Evolutionary conservation across 768 basidiomycete genomes (phyloP), one percentile per base, ranked within the genome.

Genomic region (Clitopilus hobsonii): DNA sequence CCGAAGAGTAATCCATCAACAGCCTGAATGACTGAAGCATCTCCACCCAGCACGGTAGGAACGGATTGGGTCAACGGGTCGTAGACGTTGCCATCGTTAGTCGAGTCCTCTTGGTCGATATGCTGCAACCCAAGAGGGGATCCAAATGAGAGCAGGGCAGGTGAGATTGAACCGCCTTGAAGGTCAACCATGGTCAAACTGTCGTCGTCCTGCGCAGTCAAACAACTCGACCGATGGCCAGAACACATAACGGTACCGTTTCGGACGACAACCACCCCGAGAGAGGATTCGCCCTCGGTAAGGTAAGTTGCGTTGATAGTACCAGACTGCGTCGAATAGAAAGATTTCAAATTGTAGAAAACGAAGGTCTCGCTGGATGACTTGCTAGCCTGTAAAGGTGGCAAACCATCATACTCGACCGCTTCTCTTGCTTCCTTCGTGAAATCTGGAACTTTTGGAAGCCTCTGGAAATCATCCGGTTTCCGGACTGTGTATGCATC

Each of bases 81-180:
- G 51, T 74, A 75, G 8, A 83, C 74, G 1, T 61, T 54, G 2
- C 91, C 92, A 64, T 94, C 89, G 36, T 73, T 79, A 0, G 91
- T 93, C 1, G 83, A 83, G 10, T 76, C 69, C 66, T 94, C 93
- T 48, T 75, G 67, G 26, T 73, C 64, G 24, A 94, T 92, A 60
- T 89, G 83, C 54, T 81, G 75, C 52, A 91, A 64, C 0, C 91
- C 92, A 6, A 95, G 67, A 10, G 80, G 75, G 23, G 86, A 79
- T 1, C 92, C 92, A 58, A 83, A 91, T 1, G 85, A 81, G 13
- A 86, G 78, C 49, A 93, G 68, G 1, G 85, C 88, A 1, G 91
- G 74, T 5, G 76, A 72, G 49, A 88, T 80, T 0, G 78, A 76
- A 2, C 93, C 93, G 1, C 87, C 89, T 56, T 84, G 71, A 11